Conservation (phyloP, 495 filamentous ascomycete genomes). For the Penicillium lividum region DNA sequence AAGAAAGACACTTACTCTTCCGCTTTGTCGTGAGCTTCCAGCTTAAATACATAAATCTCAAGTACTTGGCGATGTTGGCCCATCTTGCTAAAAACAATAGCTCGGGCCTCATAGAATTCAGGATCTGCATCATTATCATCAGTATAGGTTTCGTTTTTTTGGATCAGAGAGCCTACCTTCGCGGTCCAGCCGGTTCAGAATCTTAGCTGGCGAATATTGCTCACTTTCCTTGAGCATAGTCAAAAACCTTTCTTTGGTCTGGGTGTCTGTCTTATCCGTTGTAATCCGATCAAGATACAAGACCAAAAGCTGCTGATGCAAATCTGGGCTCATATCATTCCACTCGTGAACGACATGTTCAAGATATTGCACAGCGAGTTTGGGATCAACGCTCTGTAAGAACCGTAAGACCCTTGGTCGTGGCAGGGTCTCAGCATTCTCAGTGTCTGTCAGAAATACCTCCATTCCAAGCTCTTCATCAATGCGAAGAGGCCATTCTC, state of each 20-base stretch:
- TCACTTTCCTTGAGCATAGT: conserved; percentile 72
- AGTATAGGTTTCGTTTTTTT: not conserved
- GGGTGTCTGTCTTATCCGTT: conserved; percentile 52
- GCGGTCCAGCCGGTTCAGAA: conserved; percentile 70
- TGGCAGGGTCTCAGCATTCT: conserved; percentile 89
- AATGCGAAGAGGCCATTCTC: conserved; percentile 76
- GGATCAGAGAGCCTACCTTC: conserved; percentile 58
- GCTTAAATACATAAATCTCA: conserved; percentile 94
- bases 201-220: conserved; percentile 77
- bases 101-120: conserved; percentile 84
- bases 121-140: conserved; percentile 57
- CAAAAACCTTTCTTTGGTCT: conserved; percentile 65
- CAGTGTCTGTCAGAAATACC: conserved; percentile 88
- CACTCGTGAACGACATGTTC: conserved; percentile 90
- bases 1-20: conserved; percentile 66
- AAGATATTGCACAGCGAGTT: conserved; percentile 78
- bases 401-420: conserved; percentile 73
- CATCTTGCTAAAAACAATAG: conserved; percentile 93
- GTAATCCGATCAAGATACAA: conserved; percentile 65
- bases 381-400: conserved; percentile 64
- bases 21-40: conserved; percentile 82
- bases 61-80: conserved; percentile 91
- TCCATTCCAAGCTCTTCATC: conserved; percentile 87
- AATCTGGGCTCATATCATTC: conserved; percentile 78
- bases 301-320: conserved; percentile 80